Conservation (phyloP, 202 grass and related monocot genomes). For the Setaria italica region DNA sequence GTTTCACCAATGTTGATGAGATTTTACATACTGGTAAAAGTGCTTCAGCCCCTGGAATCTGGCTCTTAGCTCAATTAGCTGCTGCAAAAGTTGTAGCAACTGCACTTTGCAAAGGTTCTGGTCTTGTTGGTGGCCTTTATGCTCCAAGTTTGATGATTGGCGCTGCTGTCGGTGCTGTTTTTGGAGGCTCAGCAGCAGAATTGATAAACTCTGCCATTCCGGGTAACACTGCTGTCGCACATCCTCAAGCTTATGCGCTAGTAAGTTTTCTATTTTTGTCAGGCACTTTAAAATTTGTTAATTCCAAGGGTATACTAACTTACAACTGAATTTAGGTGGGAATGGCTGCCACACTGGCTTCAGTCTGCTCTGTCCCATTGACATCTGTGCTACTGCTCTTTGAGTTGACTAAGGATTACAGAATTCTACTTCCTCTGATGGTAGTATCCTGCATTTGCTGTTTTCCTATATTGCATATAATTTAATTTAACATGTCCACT, state of each 20-base stretch:
- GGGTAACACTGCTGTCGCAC: slow-evolving; percentile 91
- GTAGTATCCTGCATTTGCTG: slow-evolving; percentile 50
- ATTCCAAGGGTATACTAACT: slow-evolving; percentile 14
- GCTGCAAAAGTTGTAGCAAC: slow-evolving; percentile 96
- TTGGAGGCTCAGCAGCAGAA: slow-evolving; percentile 91
- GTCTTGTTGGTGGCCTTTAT: slow-evolving; percentile 98
- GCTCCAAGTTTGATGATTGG: slow-evolving; percentile 99
- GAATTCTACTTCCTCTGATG: slow-evolving; percentile 97
- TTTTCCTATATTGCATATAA: slow-evolving; percentile 34
- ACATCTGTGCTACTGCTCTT: slow-evolving; percentile 98
- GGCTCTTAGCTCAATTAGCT: slow-evolving; percentile 93
- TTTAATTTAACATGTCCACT: slow-evolving; percentile 9
- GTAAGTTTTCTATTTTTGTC: slow-evolving; percentile 55
- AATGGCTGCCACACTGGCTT: slow-evolving; percentile 98
- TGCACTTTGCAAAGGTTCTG: slow-evolving; percentile 98
- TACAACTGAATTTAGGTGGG: slow-evolving; percentile 68
- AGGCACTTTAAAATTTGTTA: slow-evolving; percentile 35
- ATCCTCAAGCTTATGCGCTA: slow-evolving; percentile 97
- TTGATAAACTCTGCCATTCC: slow-evolving; percentile 93
- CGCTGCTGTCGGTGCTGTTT: slow-evolving; percentile 95
- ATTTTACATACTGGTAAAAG: slow-evolving; percentile 98
- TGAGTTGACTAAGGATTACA: slow-evolving; percentile 98
- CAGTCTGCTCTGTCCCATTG: slow-evolving; percentile 96
- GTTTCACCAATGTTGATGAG: slow-evolving; percentile 98
- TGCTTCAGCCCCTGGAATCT: slow-evolving; percentile 95